Evolutionary conservation across 75 land plant species (phyloP), one percentile per base, ranked within the genome.

Genomic region (Gnetum montanum): DNA sequence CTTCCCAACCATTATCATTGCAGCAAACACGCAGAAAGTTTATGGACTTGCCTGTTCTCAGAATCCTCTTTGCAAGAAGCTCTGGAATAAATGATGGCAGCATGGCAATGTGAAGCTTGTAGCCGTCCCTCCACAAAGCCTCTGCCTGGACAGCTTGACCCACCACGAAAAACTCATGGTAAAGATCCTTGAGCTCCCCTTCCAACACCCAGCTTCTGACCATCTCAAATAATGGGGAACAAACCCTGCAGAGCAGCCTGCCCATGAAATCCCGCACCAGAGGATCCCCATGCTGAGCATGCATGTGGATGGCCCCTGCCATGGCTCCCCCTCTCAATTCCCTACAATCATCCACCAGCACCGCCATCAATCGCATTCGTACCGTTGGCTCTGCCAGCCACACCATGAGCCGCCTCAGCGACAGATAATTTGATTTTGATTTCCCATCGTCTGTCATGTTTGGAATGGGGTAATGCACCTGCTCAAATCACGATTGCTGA

Each of bases 11-110:
- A 34, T 77, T 75, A 58, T 95, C 99, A n/a, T 92, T 90, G 60
- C 99, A 95, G 59, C 99, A 95, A 28, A 90, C 99, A 20, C 99
- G 71, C 8, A 95, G 74, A 33, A 95, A 95, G 61, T 95, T 95
- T 19, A 95, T 95, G 0, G 99, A 95, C 53, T 95, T 95, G 38
- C 99, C 99, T n/a, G 99, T 86, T 69, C 99, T 75, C 37, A 95
- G 49, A 63, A 95, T 95, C 16, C 88, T 68, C 67, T 90, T 80
- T 19, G 99, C 97, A 37, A 95, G 80, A 33, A 86, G 80, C 45
- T 75, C 83, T 8, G 99, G 84, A 19, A 95, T 90, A 49, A 95
- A 95, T 15, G 79, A 68, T 13, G 99, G 99, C 58, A 95, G 84
- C 99, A 95, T 95, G 6, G 71, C 65, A 24, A 74, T 60, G 59